phyloP scores from a whole-genome alignment of 208 protist species.

The Porcisia hertigi region DNA sequence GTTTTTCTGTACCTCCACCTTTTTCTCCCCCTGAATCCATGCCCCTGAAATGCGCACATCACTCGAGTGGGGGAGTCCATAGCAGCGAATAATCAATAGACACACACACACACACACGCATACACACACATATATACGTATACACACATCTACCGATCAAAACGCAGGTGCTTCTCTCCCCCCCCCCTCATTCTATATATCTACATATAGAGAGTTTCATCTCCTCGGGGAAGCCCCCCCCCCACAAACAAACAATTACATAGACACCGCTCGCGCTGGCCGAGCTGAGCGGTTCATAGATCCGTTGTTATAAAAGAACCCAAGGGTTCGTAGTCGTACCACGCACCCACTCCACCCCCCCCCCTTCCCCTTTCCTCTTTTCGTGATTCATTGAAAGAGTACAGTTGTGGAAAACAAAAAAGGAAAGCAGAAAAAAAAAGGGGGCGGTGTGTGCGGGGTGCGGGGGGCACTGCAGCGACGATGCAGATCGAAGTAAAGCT shows the following conservation, averaged over 20 bases:
- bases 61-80: neutral
- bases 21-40: too few relatives aligned
- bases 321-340: neutral
- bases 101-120: neutral
- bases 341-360: neutral
- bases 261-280: neutral
- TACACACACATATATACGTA: neutral
- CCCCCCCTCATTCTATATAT: too few relatives aligned
- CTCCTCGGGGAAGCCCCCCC: neutral
- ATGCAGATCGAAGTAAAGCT: slow-evolving; percentile 81
- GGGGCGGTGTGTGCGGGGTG: neutral
- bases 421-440: neutral
- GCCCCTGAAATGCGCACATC: neutral
- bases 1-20: too few relatives aligned
- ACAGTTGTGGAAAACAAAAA: neutral
- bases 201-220: neutral
- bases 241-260: neutral
- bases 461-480: neutral
- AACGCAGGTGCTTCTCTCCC: too few relatives aligned
- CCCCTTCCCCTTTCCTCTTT: too few relatives aligned
- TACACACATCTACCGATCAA: too few relatives aligned
- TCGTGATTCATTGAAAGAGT: too few relatives aligned
- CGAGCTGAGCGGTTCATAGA: too few relatives aligned
- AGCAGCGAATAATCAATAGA: too few relatives aligned
- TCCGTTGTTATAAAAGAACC: too few relatives aligned